Percentiles rank a stretch among this genome's conserved stretches.
Evolutionary conservation across 768 basidiomycete genomes (phyloP).

Genomic region (Tulasnella sp.): DNA sequence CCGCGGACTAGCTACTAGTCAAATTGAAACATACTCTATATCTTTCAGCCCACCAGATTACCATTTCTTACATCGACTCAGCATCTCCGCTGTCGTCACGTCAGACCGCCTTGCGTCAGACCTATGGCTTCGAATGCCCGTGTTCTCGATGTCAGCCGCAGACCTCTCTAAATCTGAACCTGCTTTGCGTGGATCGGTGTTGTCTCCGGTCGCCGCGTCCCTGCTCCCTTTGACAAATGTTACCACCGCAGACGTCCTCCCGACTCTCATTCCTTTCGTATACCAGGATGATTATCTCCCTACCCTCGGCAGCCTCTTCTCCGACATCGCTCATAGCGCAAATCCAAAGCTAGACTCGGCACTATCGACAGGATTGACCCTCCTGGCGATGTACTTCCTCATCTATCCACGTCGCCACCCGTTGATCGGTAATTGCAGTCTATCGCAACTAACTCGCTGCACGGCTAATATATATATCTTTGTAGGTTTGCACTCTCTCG

Average conservation of each 20-base stretch:
- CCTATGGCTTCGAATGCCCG: conserved; percentile 30
- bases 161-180: neutral
- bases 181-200: neutral
- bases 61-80: conserved; percentile 73
- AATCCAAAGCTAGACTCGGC: conserved; percentile 55
- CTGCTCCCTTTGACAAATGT: neutral
- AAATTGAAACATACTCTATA: neutral
- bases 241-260: conserved; percentile 39
- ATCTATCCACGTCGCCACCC: conserved; percentile 76
- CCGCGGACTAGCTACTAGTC: neutral
- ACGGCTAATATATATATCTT: conserved; percentile 1
- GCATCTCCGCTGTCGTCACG: conserved; percentile 44
- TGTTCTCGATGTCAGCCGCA: conserved; percentile 33
- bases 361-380: conserved; percentile 49
- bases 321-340: conserved; percentile 53
- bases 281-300: conserved; percentile 57
- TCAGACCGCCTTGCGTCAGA: conserved; percentile 15
- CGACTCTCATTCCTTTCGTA: conserved; percentile 39
- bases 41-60: conserved; percentile 47
- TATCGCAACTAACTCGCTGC: neutral
- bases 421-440: conserved; percentile 58
- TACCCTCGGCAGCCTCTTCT: conserved; percentile 58
- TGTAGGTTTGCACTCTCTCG: conserved; percentile 68
- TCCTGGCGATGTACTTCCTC: conserved; percentile 62
- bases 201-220: neutral